These are phyloP conservation scores for Nigrograna mackinnonii DNA, from an alignment of 2,329 filamentous ascomycete species.

Conservation along the genomic window DNA sequence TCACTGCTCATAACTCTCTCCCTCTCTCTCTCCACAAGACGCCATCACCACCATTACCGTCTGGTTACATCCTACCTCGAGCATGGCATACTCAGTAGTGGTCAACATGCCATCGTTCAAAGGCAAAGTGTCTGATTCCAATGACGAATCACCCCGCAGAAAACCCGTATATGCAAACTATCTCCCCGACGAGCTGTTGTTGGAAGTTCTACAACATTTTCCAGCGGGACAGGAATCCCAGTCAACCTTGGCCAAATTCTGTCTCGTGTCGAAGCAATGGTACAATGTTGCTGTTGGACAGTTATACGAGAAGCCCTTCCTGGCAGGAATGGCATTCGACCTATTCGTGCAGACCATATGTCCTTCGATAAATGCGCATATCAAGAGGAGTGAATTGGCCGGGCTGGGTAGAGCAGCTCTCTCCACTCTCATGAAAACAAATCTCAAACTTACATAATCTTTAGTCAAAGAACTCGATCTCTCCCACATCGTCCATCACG, in stretches of 20 bases:
- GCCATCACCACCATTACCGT: too few relatives aligned
- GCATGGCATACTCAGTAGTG: too few relatives aligned
- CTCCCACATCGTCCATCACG: conserved; percentile 60
- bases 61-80: too few relatives aligned
- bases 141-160: too few relatives aligned
- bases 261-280: conserved; percentile 55
- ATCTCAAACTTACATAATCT: too few relatives aligned
- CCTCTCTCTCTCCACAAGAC: too few relatives aligned
- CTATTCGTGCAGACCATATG: conserved; percentile 59
- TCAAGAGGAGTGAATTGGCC: conserved; percentile 53
- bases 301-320: conserved; percentile 57
- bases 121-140: too few relatives aligned
- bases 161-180: conserved; percentile 39
- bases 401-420: conserved; percentile 29
- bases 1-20: too few relatives aligned
- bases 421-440: not conserved
- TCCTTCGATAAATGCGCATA: conserved; percentile 53
- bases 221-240: conserved; percentile 46
- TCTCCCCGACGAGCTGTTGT: conserved; percentile 59
- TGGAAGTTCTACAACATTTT: conserved; percentile 53
- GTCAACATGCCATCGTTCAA: too few relatives aligned
- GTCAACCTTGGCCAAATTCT: conserved; percentile 53
- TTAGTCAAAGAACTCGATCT: conserved; percentile 57
- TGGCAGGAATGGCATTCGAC: conserved; percentile 57
- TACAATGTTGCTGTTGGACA: conserved; percentile 55